Conservation (phyloP, 2,329 filamentous ascomycete species). For the Paramyrothecium sp. region DNA sequence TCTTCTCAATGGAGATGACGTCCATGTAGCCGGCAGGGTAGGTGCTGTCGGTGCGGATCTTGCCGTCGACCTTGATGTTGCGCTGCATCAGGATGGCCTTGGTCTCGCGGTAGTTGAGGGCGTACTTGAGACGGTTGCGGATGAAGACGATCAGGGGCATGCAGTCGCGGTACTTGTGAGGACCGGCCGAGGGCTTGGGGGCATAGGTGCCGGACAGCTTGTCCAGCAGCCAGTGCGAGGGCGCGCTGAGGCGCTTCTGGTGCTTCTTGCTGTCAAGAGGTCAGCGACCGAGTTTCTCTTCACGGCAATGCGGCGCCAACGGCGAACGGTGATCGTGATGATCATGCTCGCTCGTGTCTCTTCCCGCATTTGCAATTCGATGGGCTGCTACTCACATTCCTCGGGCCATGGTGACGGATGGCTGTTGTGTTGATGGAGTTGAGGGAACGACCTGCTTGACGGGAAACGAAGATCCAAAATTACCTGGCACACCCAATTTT, state of each 20-base stretch:
- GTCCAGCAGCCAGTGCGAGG: constrained; percentile 99
- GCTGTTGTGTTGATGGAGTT: constrained; percentile 35
- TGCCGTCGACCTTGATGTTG: constrained; percentile 98
- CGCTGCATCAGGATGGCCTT: constrained; percentile 99
- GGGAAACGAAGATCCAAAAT: constrained; percentile 21
- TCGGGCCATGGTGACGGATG: constrained; percentile 59
- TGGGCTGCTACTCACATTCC: constrained; percentile 51
- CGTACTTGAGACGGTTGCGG: constrained; percentile 97
- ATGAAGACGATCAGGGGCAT: constrained; percentile 99
- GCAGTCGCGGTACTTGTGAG: constrained; percentile 99
- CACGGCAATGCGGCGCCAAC: not conserved
- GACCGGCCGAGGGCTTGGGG: constrained; percentile 73
- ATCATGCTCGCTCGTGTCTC: too few species aligned
- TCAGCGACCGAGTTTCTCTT: constrained; percentile 19
- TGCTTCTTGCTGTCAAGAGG: constrained; percentile 81
- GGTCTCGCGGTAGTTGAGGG: constrained; percentile 96
- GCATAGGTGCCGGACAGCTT: constrained; percentile 93
- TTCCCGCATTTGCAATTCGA: too few species aligned
- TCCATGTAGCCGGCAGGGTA: constrained; percentile 99
- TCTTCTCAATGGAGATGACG: constrained; percentile 99
- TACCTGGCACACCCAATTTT: constrained; percentile 24
- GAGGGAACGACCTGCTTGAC: constrained; percentile 23
- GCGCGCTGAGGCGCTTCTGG: constrained; percentile 99
- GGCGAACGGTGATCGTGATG: too few species aligned
- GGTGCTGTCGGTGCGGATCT: constrained; percentile 98